phyloP scores from a whole-genome alignment of 805 yeast genomes.

The Saitoella complicata region DNA sequence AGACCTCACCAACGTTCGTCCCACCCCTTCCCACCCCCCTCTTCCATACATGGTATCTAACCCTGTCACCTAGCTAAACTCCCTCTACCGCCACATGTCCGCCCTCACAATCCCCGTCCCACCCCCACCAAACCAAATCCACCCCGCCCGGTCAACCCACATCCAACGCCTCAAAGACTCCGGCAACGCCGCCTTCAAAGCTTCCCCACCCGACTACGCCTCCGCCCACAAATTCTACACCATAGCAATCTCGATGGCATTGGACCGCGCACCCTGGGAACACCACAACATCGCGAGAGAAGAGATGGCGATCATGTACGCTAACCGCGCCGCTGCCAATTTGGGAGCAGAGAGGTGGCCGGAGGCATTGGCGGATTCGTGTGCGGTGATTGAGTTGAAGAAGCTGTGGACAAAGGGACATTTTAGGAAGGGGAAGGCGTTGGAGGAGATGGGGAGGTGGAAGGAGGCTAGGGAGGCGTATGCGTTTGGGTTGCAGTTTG shows the following conservation, averaged over 20 bases:
- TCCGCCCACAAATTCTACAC: conserved; percentile 24
- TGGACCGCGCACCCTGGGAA: conserved; percentile 27
- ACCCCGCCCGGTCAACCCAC: conserved; percentile 17
- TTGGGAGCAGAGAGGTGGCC: conserved; percentile 21
- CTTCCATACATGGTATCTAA: too few relatives aligned
- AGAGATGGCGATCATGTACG: conserved; percentile 20
- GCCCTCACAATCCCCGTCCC: conserved; percentile 22
- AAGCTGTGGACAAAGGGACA: conserved; percentile 20
- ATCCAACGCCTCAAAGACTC: conserved; percentile 22
- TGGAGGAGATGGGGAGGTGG: conserved; percentile 14
- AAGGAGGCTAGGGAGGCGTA: conserved; percentile 17
- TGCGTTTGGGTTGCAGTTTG: conserved; percentile 13
- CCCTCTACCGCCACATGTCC: conserved; percentile 18
- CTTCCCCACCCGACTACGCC: conserved; percentile 4
- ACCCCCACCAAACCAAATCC: conserved; percentile 20
- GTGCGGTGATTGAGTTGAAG: conserved; percentile 20
- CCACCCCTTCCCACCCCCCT: too few relatives aligned
- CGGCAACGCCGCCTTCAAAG: conserved; percentile 19
- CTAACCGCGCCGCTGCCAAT: conserved; percentile 25
- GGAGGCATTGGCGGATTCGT: conserved; percentile 25
- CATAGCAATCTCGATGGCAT: conserved; percentile 26
- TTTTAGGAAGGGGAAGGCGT: conserved; percentile 21
- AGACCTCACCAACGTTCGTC: too few relatives aligned
- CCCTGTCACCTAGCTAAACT: conserved; percentile 13
- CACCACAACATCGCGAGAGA: conserved; percentile 19